Evolutionary conservation across 139 green algal genomes (phyloP), one percentile per base, ranked within the genome.

Genomic region (Coelastrella sp.): DNA sequence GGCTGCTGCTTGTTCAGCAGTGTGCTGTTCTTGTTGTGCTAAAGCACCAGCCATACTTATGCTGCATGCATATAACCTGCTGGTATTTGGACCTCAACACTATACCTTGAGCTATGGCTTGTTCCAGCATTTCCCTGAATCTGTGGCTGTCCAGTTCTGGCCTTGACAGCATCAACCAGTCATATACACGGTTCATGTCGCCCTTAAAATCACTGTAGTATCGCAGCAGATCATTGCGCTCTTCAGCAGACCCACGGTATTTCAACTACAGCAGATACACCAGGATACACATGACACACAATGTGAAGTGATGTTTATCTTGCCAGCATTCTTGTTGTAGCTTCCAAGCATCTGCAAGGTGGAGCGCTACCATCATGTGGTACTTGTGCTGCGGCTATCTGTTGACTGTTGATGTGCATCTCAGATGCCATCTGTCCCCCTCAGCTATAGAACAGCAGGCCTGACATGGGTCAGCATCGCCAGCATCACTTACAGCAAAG

Each of bases 161-260:
- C 5, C 96, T 85, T 23, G 90, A 95, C 91, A 95, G 97, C 86
- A 98, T 96, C 51, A 96, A 53, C 88, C 92, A 97, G 43, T 91
- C 84, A 86, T 98, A 97, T 59, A 97, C 92, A 80, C 91, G 79
- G 6, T 68, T 19, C 96, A 99, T 99, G 86, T 96, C 83, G 7
- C 96, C 96, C 13, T 90, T 71, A 83, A 96, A 96, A 34, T 93
- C 66, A 0, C 48, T 23, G 84, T 98, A 98, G 15, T 92, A 80
- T 51, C 86, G 76, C 34, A 98, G 89, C 37, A 99, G 63, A 57
- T 99, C 95, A 3, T 8, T 30, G 13, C 57, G 60, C 88, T 99
- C 96, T 85, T 98, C 92, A 0, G 89, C 81, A 5, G 88, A 92
- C 23, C 96, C 96, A 1, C 94, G 87, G 87, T 94, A 99, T 40